Evolutionary conservation across 2,329 filamentous ascomycete genomes (phyloP), one percentile per base, ranked within the genome.

Genomic region (Leptographium wingfieldii): DNA sequence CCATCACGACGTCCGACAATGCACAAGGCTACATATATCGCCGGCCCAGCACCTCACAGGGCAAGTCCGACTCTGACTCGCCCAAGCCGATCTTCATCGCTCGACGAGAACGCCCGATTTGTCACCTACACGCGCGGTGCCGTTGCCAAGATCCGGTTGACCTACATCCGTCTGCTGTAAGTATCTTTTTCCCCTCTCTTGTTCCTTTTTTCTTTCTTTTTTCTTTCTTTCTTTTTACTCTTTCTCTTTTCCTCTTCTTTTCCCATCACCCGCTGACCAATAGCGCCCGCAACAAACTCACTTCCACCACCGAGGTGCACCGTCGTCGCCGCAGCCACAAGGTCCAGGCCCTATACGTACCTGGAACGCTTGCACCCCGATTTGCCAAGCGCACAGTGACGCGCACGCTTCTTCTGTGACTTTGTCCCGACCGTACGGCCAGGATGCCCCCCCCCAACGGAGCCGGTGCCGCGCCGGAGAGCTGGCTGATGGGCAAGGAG

Each of bases 101-200:
- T 64, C 25, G 62, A 64, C 58, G 58, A 62, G 22, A 58, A 48
- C 64, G 67, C 61, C 54, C 73, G 73, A 69, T 69, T 72, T 48
- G 70, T 74, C 51, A 73, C 77, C 55, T 68, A 71, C 54, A 65
- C 79, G 49, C 73, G 75, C 63, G 66, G 69, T 43, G 70, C 74
- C 46, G 66, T 80, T 43, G 71, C 73, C 60, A 74, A 76, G 57
- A 70, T 80, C 62, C 76, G 77, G 63, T 74, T 80, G 62, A 76
- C 76, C 33, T 71, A 77, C 33, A 67, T 64, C n/a, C 62, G 59
- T 51, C 63, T 64, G 14, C 63, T 64, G 63, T 63, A 57, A n/a
- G 63, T 43, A 9, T 7, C 3, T 46, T 19, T 46, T 4, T 12
- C 14, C 10, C 3, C 14, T 6, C 14, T 46, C 43, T 46, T n/a